Evolutionary conservation across 352 stramenopile species (phyloP), one percentile per base, ranked within the genome.

Genomic region (Pythium guiyangense): DNA sequence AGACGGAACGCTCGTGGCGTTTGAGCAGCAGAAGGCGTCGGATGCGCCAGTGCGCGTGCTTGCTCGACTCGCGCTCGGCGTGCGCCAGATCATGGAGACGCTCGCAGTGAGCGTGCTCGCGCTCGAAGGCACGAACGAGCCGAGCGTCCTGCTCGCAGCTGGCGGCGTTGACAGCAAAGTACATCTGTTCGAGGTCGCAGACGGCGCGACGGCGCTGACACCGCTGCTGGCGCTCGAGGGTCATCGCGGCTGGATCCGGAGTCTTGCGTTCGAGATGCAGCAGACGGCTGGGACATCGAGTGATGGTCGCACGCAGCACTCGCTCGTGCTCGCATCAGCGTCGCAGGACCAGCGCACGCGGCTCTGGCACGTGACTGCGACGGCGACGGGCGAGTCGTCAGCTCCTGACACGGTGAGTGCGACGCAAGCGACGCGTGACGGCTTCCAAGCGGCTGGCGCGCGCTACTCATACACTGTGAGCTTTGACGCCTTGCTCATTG

Each of bases 281-380:
- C 47, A 49, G 26, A 6, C 22, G n/a, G 27, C 15, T 12, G 0
- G 3, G 44, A 25, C 9, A 31, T n/a, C 43, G 14, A 12, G 17
- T 11, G 43, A 25, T 10, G 22, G 20, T 31, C 5, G 22, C 14
- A 27, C 26, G 14, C 17, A 27, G 27, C 29, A 12, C 6, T 49
- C 20, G 35, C 20, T 54, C 48, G 26, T 81, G n/a, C 48, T 92
- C 12, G 79, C 77, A 6, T 92, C 81, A 0, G 81, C 75, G 12
- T 81, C 79, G 11, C 81, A 92, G 57, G 81, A 92, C 57, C 73
- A 88, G 43, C 69, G 77, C 27, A 77, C 90, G 57, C 81, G 81
- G 9, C 60, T 92, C 29, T 92, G 81, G 81, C 77, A 80, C 46
- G 67, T 92, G 11, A 64, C 58, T 3, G 45, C 44, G 6, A 29